Percentiles rank a stretch among this genome's conserved stretches.
Evolutionary conservation across 768 basidiomycete species (phyloP).

Genomic region (Pulveroboletus sp.): DNA sequence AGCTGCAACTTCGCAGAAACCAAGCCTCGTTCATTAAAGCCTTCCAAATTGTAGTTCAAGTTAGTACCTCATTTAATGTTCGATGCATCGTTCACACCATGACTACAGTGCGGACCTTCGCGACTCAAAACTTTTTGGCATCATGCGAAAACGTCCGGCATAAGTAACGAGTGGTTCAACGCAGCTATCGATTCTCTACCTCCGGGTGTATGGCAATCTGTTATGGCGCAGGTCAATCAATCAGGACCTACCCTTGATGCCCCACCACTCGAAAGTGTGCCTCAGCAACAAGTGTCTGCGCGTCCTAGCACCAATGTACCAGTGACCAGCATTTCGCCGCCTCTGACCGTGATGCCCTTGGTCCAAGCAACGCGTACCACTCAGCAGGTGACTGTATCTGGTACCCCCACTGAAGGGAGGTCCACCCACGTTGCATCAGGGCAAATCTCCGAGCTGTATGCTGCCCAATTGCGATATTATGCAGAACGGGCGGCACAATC

Average conservation of each 20-base stretch:
- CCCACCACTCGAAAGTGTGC: not conserved
- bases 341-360: not conserved
- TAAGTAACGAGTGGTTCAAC: conserved; percentile 19
- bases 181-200: conserved; percentile 18
- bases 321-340: not conserved
- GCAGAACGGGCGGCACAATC: conserved; percentile 15
- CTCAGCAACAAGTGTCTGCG: not conserved
- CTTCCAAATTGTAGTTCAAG: conserved; percentile 21
- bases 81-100: conserved; percentile 1
- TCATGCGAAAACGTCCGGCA: conserved; percentile 14
- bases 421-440: not conserved
- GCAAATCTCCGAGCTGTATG: conserved; percentile 3
- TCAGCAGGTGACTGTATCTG: not conserved
- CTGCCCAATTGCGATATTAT: conserved; percentile 19
- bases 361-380: not conserved
- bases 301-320: not conserved
- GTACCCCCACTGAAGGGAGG: not conserved
- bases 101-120: conserved; percentile 13
- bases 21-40: conserved; percentile 16
- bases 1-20: not conserved
- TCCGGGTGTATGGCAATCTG: conserved; percentile 7
- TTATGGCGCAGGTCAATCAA: conserved; percentile 4
- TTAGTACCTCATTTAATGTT: conserved; percentile 9
- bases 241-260: not conserved
- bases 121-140: conserved; percentile 10